These are phyloP conservation scores for Talaromyces piceae DNA, from an alignment of 2,329 filamentous ascomycete genomes.

Conservation along the genomic window DNA sequence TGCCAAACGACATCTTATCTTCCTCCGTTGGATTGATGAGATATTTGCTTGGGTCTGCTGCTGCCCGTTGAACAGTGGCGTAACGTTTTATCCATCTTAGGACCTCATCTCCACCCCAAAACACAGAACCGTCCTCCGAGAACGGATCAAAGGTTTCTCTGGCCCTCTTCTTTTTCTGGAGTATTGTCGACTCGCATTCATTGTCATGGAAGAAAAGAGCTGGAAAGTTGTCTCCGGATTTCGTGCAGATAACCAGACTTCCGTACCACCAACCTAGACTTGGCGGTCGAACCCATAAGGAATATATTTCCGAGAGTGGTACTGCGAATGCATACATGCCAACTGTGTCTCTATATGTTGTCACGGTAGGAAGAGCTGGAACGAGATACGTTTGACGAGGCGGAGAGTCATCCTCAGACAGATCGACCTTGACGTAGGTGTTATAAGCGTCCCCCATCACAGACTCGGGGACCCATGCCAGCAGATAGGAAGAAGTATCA, in stretches of 20 bases:
- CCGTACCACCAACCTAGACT: constrained; percentile 99
- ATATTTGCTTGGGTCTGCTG: constrained; percentile 83
- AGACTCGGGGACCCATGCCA: constrained; percentile 90
- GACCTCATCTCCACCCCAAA: constrained; percentile 97
- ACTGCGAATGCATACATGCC: constrained; percentile 88
- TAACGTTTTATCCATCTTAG: constrained; percentile 84
- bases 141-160: constrained; percentile 87
- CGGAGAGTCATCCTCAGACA: constrained; percentile 70
- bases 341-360: constrained; percentile 60
- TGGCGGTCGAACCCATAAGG: constrained; percentile 79
- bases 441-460: constrained; percentile 77
- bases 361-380: constrained; percentile 80
- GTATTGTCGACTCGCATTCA: constrained; percentile 90
- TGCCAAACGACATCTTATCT: constrained; percentile 73
- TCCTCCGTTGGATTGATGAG: constrained; percentile 80
- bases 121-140: constrained; percentile 68
- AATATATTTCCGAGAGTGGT: constrained; percentile 84
- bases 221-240: constrained; percentile 85
- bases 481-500: constrained; percentile 64
- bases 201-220: constrained; percentile 96
- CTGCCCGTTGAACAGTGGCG: constrained; percentile 72
- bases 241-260: constrained; percentile 85
- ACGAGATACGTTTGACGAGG: constrained; percentile 86
- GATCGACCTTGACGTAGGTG: constrained; percentile 92
- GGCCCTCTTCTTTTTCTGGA: constrained; percentile 82